Evolutionary conservation across 2,329 filamentous ascomycete species (phyloP).

Genomic region (Lasiodiplodia sp.): DNA sequence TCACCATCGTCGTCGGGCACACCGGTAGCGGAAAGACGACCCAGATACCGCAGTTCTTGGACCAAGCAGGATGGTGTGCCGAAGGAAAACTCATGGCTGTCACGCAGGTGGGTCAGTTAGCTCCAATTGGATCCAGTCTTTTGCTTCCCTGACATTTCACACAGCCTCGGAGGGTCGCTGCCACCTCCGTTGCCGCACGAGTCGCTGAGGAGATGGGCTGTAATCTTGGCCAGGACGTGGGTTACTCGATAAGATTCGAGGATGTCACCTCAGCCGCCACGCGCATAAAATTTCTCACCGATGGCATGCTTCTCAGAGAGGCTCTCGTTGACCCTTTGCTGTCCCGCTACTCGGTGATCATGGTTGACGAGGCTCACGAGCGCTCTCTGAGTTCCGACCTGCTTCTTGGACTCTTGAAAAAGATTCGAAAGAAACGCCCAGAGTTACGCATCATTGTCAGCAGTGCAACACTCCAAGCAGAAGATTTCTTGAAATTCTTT

Average conservation of each 20-base stretch:
- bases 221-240: conserved; percentile 82
- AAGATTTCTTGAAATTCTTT: conserved; percentile 85
- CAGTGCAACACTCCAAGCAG: conserved; percentile 90
- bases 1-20: conserved; percentile 90
- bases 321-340: conserved; percentile 91
- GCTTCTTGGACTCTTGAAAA: conserved; percentile 87
- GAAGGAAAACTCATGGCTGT: conserved; percentile 84
- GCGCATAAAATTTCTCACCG: conserved; percentile 92
- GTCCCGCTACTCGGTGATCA: conserved; percentile 91
- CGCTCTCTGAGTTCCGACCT: conserved; percentile 92
- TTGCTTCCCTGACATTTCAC: conserved; percentile 22
- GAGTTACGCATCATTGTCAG: conserved; percentile 90
- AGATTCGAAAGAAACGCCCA: conserved; percentile 79
- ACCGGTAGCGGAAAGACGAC: conserved; percentile 97
- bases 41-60: conserved; percentile 90
- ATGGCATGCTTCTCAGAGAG: conserved; percentile 89
- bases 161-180: conserved; percentile 87
- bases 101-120: conserved; percentile 75
- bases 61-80: conserved; percentile 86
- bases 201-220: conserved; percentile 91
- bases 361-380: conserved; percentile 98
- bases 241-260: conserved; percentile 91
- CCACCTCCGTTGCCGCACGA: conserved; percentile 84
- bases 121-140: not conserved
- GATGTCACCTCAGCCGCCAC: conserved; percentile 87